Conservation (phyloP, 805 yeast species). For the Candida michaelii region DNA sequence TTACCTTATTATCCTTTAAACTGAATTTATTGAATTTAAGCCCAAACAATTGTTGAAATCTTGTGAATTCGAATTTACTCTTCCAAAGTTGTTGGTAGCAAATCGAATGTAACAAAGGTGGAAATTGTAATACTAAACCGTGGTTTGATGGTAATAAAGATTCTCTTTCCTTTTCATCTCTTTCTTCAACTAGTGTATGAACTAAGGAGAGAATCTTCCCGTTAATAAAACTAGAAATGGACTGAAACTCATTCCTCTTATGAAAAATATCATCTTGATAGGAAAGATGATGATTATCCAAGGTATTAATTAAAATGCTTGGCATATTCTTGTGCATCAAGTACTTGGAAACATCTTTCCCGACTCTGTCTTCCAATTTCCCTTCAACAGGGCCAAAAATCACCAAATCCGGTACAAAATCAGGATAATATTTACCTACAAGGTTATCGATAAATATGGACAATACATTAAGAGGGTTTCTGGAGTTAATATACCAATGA, state of each 20-base stretch:
- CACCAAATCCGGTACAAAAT: conserved; percentile 31
- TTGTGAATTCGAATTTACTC: conserved; percentile 2
- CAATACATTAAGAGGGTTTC: conserved; percentile 24
- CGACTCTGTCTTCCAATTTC: neutral
- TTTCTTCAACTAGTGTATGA: conserved; percentile 12
- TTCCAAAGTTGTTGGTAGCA: conserved; percentile 1
- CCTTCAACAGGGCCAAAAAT: conserved; percentile 37
- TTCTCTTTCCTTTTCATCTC: conserved; percentile 5
- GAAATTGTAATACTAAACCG: conserved; percentile 12
- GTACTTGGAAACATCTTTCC: conserved; percentile 8
- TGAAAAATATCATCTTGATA: conserved; percentile 28
- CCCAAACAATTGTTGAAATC: conserved; percentile 6
- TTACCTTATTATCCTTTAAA: conserved; percentile 3
- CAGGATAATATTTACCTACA: conserved; percentile 24
- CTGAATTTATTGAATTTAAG: conserved; percentile 9
- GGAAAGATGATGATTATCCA: conserved; percentile 29
- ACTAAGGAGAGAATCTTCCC: conserved; percentile 22
- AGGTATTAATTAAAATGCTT: conserved; percentile 23
- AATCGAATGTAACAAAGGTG: conserved; percentile 10
- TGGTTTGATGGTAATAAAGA: conserved; percentile 12
- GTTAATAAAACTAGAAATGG: conserved; percentile 27
- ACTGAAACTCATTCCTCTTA: conserved; percentile 22
- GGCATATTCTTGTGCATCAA: conserved; percentile 16
- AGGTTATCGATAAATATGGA: conserved; percentile 26
- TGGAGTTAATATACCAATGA: conserved; percentile 35